Conservation (phyloP, 2,329 filamentous ascomycete species). For the Claviceps spartinae region DNA sequence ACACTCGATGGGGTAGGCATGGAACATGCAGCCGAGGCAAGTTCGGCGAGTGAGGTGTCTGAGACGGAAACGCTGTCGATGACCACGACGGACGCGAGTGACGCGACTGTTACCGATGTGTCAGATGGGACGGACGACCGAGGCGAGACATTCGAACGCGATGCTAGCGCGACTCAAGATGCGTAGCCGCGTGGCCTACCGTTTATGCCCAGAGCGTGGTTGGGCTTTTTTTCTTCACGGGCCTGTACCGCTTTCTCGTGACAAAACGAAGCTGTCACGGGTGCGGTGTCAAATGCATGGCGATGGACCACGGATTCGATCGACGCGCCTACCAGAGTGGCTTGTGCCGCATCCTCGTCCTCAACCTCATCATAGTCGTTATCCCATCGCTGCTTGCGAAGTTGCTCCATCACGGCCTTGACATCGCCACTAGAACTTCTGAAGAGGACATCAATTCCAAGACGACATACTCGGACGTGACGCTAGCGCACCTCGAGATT, state of each 20-base stretch:
- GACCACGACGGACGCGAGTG: constrained; percentile 1
- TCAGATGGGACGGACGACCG: constrained; percentile 3
- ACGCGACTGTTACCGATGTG: neutral
- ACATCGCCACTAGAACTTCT: too few relatives aligned
- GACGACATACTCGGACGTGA: too few relatives aligned
- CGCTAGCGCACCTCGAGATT: too few relatives aligned
- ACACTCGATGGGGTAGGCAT: neutral
- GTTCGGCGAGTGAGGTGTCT: constrained; percentile 3
- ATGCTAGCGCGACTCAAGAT: neutral
- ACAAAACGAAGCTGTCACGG: neutral
- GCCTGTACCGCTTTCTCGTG: too few relatives aligned
- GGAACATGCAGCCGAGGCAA: neutral
- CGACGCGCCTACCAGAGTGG: neutral
- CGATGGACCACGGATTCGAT: neutral
- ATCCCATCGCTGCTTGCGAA: too few relatives aligned
- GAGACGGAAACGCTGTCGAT: neutral
- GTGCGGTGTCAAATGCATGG: neutral
- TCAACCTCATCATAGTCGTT: too few relatives aligned
- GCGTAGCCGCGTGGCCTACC: neutral
- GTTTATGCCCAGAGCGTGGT: neutral
- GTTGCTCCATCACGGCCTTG: too few relatives aligned
- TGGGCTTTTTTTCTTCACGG: neutral
- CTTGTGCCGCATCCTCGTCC: too few relatives aligned
- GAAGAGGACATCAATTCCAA: too few relatives aligned
- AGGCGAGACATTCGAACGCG: neutral